These are phyloP conservation scores for Naganishia albida DNA, from an alignment of 1,284 basidiomycete genomes.

Conservation along the genomic window DNA sequence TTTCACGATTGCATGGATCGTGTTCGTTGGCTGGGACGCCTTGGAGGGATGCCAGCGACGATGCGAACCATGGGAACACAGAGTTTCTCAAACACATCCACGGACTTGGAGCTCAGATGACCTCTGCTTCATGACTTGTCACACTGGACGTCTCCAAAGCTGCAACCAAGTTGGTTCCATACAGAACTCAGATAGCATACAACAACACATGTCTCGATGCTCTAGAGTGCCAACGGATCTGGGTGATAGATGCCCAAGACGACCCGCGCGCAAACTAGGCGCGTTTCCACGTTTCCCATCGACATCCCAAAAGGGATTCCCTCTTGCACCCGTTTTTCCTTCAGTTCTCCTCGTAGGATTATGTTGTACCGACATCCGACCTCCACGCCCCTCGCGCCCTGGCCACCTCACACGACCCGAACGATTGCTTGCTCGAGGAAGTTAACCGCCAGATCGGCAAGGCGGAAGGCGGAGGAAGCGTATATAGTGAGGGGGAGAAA, in stretches of 20 bases:
- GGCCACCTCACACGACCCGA: neutral
- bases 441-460: conserved; percentile 12
- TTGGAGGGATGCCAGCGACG: no score
- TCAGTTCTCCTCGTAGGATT: conserved; percentile 22
- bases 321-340: conserved; percentile 30
- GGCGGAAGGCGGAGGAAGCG: neutral
- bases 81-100: no score
- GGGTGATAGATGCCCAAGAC: conserved; percentile 1
- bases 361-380: neutral
- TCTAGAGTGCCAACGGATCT: neutral
- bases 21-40: no score
- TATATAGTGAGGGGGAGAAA: neutral
- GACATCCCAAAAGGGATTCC: conserved; percentile 9
- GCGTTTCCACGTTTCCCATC: conserved; percentile 18
- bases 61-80: no score
- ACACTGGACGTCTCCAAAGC: neutral
- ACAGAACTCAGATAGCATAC: neutral
- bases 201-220: conserved; percentile 7
- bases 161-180: neutral
- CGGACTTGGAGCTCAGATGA: no score
- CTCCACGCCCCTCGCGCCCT: neutral
- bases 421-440: conserved; percentile 30
- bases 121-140: no score
- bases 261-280: conserved; percentile 8
- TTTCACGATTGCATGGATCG: no score